Evolutionary conservation across 2,329 filamentous ascomycete species (phyloP), one percentile per base, ranked within the genome.

Genomic region (Sarocladium oryzae): DNA sequence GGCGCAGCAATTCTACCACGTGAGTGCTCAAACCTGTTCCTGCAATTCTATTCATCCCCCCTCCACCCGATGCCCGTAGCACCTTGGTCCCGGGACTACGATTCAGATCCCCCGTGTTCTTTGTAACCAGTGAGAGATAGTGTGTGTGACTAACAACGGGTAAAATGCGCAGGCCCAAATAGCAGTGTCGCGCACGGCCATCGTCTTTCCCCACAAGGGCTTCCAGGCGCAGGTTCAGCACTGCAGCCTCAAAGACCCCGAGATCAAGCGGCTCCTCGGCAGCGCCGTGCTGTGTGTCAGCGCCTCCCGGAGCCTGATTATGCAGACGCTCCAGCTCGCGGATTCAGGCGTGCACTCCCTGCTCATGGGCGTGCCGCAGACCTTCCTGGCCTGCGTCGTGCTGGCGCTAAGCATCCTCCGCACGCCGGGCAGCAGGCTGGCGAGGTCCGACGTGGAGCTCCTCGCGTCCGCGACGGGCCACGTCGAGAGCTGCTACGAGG

Each of bases 261-360:
- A 43, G 40, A 43, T 43, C 40, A 43, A 43, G 23, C 40, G 40
- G 4, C 40, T 43, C 3, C 40, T 43, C 40, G 40, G 40, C 40
- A 43, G 40, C 40, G 40, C 40, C 23, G 10, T 23, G 5, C n/a
- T 43, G 3, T 43, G 40, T n/a, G 23, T 43, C 10, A 43, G 23
- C 40, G 40, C 40, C 23, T 43, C 40, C 7, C 40, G 40, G 10
- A 43, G 23, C n/a, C 23, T 28, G 5, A 43, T 28, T 23, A 43
- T 28, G 11, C 40, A 43, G n/a, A 16, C 40, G 3, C 40, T 43
- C n/a, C 40, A 43, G 21, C 21, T 43, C 40, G 40, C 40, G 3
- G 40, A 43, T n/a, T 11, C 40, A 16, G 40, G 40, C 11, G 40
- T 43, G 3, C 40, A 43, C 3, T 43, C 40, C 40, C 9, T 26